Base-by-base conservation (phyloP, 2,329 filamentous ascomycete species). In the Cercospora sp. region DNA sequence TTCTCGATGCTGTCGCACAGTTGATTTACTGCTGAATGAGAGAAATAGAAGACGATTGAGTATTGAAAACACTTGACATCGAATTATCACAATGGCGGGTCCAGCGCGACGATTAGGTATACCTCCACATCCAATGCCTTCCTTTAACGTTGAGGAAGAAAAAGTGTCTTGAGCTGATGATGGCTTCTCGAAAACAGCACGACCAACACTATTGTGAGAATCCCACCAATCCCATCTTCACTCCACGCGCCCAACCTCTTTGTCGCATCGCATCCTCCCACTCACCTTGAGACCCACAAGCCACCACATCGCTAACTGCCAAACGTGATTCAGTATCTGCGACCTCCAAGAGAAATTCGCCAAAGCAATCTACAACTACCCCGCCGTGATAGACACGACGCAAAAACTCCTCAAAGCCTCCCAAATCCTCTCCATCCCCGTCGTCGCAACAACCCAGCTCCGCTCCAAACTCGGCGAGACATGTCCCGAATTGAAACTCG, bases 291-390 rank as follows among this genome's bases (percentile, higher is more conserved):
- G n/a, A 21, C 18, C 43, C 43, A 49, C 45, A 51, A 51, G 18
- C 45, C 45, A 51, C 18, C 21, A 51, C 58, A 26, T 10, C 30
- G 57, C 71, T 69, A 61, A 74, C 59, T 13, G 13, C 24, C 49
- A 21, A n/a, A 61, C 40, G 6, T 30, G 59, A 61, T 24, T 2
- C 70, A 97, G 94, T 76, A 88, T 98, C 78, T 98, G 94, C 82
- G 94, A 98, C 77, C 85, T 98, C 71, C 94, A 98, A 82, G 94
- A 97, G 74, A 96, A 93, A 80, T 98, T 98, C 82, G 88, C 92
- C 69, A 84, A 85, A 8, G 90, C 89, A 66, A 97, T 98, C 75
- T 87, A 90, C 81, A 90, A 96, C 77, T 97, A 94, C 77, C 87
- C 92, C 71, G 93, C 91, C 78, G 86, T 97, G 32, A 77, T 86